These are phyloP conservation scores for Abortiporus biennis DNA, from an alignment of 1,284 basidiomycete genomes.

Conservation along the genomic window DNA sequence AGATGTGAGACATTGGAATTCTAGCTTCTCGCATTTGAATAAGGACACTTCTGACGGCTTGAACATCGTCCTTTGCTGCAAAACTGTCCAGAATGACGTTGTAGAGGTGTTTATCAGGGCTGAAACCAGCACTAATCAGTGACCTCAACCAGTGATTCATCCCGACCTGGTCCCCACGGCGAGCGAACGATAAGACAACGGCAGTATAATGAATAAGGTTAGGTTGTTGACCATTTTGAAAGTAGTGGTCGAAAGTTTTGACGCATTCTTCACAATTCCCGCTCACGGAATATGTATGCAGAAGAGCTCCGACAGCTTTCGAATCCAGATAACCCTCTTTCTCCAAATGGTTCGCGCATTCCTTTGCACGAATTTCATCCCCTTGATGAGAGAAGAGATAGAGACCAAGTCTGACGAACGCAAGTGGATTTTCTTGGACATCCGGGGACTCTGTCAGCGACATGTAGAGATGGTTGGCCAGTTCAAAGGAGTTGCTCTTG, in stretches of 20 bases:
- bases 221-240: slow-evolving; percentile 29
- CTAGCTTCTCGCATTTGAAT: slow-evolving; percentile 54
- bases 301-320: slow-evolving; percentile 35
- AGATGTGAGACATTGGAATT: slow-evolving; percentile 41
- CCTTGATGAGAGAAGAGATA: slow-evolving; percentile 48
- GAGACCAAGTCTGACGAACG: slow-evolving; percentile 29
- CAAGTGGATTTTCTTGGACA: background rate
- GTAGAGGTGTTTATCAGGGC: slow-evolving; percentile 52
- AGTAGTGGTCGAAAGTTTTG: slow-evolving; percentile 49
- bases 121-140: slow-evolving; percentile 43
- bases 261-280: slow-evolving; percentile 38
- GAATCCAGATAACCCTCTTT: slow-evolving; percentile 22
- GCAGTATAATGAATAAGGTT: slow-evolving; percentile 45
- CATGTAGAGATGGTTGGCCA: slow-evolving; percentile 39
- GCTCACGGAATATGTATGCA: slow-evolving; percentile 48
- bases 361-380: slow-evolving; percentile 35
- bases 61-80: slow-evolving; percentile 50
- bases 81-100: slow-evolving; percentile 60
- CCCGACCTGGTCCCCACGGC: slow-evolving; percentile 41
- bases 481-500: slow-evolving; percentile 25
- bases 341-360: slow-evolving; percentile 34
- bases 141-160: slow-evolving; percentile 52
- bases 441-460: slow-evolving; percentile 12
- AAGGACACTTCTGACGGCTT: slow-evolving; percentile 51
- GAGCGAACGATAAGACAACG: slow-evolving; percentile 52